These are phyloP conservation scores for Corylus avellana DNA, from an alignment of 306 rosid genomes.

Conservation along the genomic window DNA sequence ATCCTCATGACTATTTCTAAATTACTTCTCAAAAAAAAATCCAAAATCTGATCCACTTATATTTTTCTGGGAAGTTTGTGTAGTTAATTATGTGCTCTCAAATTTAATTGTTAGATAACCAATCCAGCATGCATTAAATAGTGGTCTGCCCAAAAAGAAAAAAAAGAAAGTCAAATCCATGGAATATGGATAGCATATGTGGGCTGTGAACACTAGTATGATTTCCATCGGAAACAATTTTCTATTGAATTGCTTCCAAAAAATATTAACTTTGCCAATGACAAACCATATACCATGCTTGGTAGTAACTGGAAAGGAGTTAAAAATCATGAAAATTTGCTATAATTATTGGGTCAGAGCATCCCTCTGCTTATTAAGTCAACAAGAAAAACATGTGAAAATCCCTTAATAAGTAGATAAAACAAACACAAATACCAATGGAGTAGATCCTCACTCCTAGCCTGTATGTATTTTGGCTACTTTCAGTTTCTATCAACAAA, in stretches of 20 bases:
- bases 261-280: not conserved
- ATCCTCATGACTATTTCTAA: too few relatives aligned
- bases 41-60: not conserved
- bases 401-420: not conserved
- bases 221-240: too few relatives aligned
- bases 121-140: not conserved
- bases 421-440: not conserved
- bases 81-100: not conserved
- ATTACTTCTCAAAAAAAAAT: too few relatives aligned
- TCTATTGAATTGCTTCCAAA: not conserved
- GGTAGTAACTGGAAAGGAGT: not conserved
- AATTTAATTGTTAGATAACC: not conserved
- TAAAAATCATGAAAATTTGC: not conserved
- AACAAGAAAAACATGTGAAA: not conserved
- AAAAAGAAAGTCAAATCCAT: too few relatives aligned
- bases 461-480: not conserved
- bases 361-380: not conserved
- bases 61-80: not conserved
- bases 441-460: not conserved
- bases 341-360: not conserved
- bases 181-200: too few relatives aligned
- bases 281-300: not conserved
- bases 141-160: not conserved
- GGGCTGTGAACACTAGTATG: too few relatives aligned
- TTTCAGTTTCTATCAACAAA: slow-evolving; percentile 16